Percentiles rank a stretch among this genome's conserved stretches.
Conservation (phyloP, 1,284 basidiomycete genomes). For the Austropuccinia psidii region DNA sequence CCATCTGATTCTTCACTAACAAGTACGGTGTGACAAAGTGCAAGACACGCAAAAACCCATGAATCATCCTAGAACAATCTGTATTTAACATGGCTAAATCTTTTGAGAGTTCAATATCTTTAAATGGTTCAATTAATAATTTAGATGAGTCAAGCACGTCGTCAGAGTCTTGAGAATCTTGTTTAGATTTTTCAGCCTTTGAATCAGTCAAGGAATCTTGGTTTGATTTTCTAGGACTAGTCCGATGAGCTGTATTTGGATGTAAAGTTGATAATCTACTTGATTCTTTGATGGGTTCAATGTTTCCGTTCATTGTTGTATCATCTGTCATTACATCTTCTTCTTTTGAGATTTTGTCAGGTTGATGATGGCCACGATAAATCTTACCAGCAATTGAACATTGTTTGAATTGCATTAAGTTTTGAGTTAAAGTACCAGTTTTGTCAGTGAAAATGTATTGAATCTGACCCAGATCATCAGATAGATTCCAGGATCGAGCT, state of each 20-base stretch:
- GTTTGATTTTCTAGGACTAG: too few relatives aligned
- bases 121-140: not conserved
- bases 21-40: constrained; percentile 93
- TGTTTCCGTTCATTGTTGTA: not conserved
- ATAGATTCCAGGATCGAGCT: constrained; percentile 89
- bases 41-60: constrained; percentile 78
- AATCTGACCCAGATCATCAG: constrained; percentile 91
- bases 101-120: constrained; percentile 2
- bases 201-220: not conserved
- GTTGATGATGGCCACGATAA: constrained; percentile 60
- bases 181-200: not conserved
- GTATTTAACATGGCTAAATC: constrained; percentile 9
- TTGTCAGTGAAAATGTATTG: constrained; percentile 96
- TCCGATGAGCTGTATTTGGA: too few relatives aligned
- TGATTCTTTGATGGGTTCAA: not conserved
- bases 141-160: not conserved
- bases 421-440: constrained; percentile 93
- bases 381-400: constrained; percentile 78
- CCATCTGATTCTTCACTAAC: constrained; percentile 57
- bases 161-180: too few relatives aligned
- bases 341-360: not conserved
- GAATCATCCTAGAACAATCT: constrained; percentile 7
- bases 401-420: constrained; percentile 90
- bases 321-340: not conserved
- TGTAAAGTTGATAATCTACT: too few relatives aligned